These are phyloP conservation scores for Auriscalpium vulgare DNA, from an alignment of 768 basidiomycete species.

Conservation along the genomic window DNA sequence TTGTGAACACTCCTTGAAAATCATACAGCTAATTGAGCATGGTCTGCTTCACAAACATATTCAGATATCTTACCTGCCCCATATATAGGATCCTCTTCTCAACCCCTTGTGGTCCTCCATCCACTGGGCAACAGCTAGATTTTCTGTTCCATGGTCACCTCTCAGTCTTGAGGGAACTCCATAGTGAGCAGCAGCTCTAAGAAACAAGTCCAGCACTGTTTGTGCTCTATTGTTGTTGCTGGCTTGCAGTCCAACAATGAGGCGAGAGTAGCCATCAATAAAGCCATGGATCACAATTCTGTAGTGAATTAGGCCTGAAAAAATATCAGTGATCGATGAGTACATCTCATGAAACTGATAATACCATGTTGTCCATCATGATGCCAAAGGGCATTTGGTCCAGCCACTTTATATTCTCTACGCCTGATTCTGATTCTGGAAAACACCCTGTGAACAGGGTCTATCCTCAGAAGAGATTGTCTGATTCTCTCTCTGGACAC, in stretches of 20 bases:
- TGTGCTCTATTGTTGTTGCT: slow-evolving; percentile 21
- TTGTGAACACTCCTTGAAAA: slow-evolving; percentile 16
- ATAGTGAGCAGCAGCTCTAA: slow-evolving; percentile 19
- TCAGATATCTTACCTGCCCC: slow-evolving; percentile 20
- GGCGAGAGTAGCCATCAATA: slow-evolving; percentile 21
- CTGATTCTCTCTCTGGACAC: neutral
- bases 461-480: neutral
- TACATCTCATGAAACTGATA: neutral
- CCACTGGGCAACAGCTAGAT: slow-evolving; percentile 14
- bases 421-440: neutral
- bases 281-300: slow-evolving; percentile 24
- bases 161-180: slow-evolving; percentile 22
- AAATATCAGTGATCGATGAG: neutral
- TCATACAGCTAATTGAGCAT: neutral
- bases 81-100: slow-evolving; percentile 16
- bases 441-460: neutral
- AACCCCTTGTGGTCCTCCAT: slow-evolving; percentile 17
- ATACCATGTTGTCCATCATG: slow-evolving; percentile 31
- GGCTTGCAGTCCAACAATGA: slow-evolving; percentile 17
- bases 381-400: slow-evolving; percentile 31
- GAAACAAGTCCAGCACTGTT: slow-evolving; percentile 9
- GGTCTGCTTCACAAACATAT: slow-evolving; percentile 11
- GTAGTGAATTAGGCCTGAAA: slow-evolving; percentile 17
- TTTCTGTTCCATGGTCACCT: slow-evolving; percentile 18
- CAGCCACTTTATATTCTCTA: slow-evolving; percentile 25